Base-by-base conservation (phyloP, 352 stramenopile genomes). In the Phytophthora palmivora region DNA sequence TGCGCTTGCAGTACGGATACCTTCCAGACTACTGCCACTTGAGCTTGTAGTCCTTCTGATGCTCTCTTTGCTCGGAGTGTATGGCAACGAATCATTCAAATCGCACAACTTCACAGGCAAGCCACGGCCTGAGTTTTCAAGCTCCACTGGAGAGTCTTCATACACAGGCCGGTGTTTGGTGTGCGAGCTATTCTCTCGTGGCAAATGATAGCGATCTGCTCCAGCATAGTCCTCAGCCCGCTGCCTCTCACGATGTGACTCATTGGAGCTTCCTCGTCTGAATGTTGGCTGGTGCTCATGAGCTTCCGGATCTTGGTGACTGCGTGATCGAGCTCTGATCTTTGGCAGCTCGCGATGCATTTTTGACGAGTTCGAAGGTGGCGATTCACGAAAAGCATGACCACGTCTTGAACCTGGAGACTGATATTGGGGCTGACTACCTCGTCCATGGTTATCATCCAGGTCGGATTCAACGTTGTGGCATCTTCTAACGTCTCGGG, bases 11-110 rank as follows among this genome's bases (percentile, higher is more conserved):
- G 30, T 46, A 33, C 54, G 26, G 6, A 67, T 60, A 18, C 4
- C 45, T 49, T 64, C 69, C 6, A 74, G 47, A 32, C 69, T 76
- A 37, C 68, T 73, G 24, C 58, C 72, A 22, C 63, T 72, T 38
- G 67, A 74, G 24, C 68, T 76, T 22, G 70, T 70, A 11, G 68
- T 72, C 38, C 64, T 74, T 8, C 69, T 44, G 37, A 74, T 74
- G 42, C 64, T 78, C 34, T 73, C 69, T 52, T 74, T 67, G 45
- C 67, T 67, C 37, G 62, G 46, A 37, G 37, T 66, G 26, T 46
- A 72, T 32, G 47, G 36, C 6, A 26, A 54, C 0, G 47, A 3
- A 39, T 72, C 58, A 7, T 71, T 44, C 10, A 72, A 39, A 7
- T 78, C 54, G 22, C 52, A 63, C 22, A 73, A 33, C n/a, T 66